Percentiles rank a stretch among this genome's conserved stretches.
Conservation (phyloP, 1,284 basidiomycete genomes). For the Rhodotorula sp. region DNA sequence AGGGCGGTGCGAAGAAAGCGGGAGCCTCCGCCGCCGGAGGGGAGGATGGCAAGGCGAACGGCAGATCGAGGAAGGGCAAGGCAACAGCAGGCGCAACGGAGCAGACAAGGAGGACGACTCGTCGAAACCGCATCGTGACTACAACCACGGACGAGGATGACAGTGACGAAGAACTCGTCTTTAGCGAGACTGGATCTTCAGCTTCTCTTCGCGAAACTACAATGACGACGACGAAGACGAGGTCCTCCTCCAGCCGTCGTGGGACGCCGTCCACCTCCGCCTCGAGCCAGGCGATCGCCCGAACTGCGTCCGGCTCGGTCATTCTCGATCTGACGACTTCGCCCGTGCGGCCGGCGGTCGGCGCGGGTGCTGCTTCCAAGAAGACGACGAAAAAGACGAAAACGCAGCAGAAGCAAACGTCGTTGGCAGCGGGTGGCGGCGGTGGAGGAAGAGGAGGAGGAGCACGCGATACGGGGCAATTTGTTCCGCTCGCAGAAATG, state of each 20-base stretch:
- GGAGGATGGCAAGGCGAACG: not conserved
- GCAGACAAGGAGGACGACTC: not conserved
- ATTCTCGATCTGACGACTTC: not conserved
- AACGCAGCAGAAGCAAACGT: not conserved
- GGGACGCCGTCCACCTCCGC: not conserved
- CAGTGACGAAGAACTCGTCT: not conserved
- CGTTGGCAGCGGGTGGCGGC: too few relatives aligned
- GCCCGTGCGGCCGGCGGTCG: not conserved
- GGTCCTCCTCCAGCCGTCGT: not conserved
- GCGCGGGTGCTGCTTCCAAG: not conserved
- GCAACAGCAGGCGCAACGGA: not conserved
- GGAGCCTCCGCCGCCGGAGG: not conserved
- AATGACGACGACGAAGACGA: not conserved
- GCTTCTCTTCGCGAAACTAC: not conserved
- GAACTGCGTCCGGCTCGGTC: not conserved
- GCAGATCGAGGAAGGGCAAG: not conserved
- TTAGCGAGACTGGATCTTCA: not conserved
- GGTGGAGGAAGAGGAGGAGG: too few relatives aligned
- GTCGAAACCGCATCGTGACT: not conserved
- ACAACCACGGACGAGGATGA: not conserved
- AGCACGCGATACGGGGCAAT: not conserved
- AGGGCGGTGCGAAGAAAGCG: not conserved
- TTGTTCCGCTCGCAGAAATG: slow-evolving; percentile 16
- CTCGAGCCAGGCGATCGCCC: not conserved
- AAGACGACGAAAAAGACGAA: not conserved